Evolutionary conservation across 2,329 filamentous ascomycete species (phyloP).

Genomic region (Chaetomium globosum): DNA sequence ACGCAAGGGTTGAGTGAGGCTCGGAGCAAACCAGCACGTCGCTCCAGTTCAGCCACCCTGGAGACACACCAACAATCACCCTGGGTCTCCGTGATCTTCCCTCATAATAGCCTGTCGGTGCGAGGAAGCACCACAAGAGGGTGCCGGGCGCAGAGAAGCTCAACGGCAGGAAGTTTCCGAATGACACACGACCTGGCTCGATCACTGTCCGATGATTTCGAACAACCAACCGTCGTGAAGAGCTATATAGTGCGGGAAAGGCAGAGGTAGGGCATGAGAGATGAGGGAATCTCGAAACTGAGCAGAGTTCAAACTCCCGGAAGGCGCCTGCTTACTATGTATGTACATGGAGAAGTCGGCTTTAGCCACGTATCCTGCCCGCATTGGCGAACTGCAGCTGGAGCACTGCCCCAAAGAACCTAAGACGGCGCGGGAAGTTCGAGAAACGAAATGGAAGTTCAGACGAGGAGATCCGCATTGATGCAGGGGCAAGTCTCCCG

Average conservation of each 20-base stretch:
- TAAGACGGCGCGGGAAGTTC: slow-evolving; percentile 8
- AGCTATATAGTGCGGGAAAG: background rate
- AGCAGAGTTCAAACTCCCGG: background rate
- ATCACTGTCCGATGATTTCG: slow-evolving; percentile 12
- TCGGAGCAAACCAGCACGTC: slow-evolving; percentile 28
- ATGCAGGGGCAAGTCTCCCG: slow-evolving; percentile 25
- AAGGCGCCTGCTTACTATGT: background rate
- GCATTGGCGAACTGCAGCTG: slow-evolving; percentile 30
- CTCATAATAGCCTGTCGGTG: slow-evolving; percentile 28
- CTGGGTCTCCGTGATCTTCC: slow-evolving; percentile 30
- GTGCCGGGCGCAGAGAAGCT: slow-evolving; percentile 24
- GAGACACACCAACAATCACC: slow-evolving; percentile 7
- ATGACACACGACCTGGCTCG: slow-evolving; percentile 22
- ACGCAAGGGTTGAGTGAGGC: slow-evolving; percentile 22
- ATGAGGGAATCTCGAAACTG: background rate
- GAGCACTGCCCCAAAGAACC: background rate
- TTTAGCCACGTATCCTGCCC: slow-evolving; percentile 30
- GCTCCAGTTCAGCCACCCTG: slow-evolving; percentile 26
- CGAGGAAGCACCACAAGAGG: slow-evolving; percentile 26
- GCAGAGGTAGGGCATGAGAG: background rate
- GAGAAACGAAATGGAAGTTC: slow-evolving; percentile 23
- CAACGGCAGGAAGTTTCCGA: slow-evolving; percentile 10
- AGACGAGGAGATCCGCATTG: slow-evolving; percentile 22
- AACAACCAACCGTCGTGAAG: background rate
- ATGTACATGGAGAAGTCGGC: slow-evolving; percentile 10